Base-by-base conservation (phyloP, 495 filamentous ascomycete genomes). In the Evernia prunastri region DNA sequence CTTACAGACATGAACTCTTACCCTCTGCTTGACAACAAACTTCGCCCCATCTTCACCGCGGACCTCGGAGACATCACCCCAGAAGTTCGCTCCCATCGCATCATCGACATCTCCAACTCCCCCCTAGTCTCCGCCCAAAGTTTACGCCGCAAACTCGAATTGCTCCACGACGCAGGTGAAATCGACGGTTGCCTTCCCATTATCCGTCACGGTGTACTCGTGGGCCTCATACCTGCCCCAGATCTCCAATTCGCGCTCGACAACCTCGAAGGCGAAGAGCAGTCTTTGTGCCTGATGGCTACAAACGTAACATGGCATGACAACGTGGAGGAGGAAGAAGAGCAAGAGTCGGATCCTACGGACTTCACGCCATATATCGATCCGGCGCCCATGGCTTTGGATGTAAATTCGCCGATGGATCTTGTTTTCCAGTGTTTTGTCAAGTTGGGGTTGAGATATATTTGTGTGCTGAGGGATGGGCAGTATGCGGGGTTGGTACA, bases 1-100 rank as follows among this genome's bases (percentile, higher is more conserved):
- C 80, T 98, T 35, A 97, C 92, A 0, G 91, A 96, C 68, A 91
- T 98, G 87, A 97, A 98, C 74, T 89, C 91, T 13, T 98, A 97
- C 67, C 94, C 94, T 2, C 95, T 92, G 76, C 83, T 98, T 35
- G 91, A 96, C 76, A 96, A 91, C 76, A 98, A 97, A 70, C 82
- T 91, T 59, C 91, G 93, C 57, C 90, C 92, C 7, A 78, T 93
- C 33, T 94, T 96, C 74, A 95, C 92, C 11, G 84, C 86, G 7
- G 86, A 90, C 47, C 81, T 98, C 5, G 87, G 86, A 20, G 93
- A 96, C 60, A 95, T 98, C 53, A 89, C 91, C 8, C 86, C 89
- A 4, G 84, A 86, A 12, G 76, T 87, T 7, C 87, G 89, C 17
- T 79, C 80, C 51, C 84, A 90, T 68, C 83, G 92, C 42, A 78